phyloP scores from a whole-genome alignment of 805 yeast species.

The Cyberlindnera japonica region DNA sequence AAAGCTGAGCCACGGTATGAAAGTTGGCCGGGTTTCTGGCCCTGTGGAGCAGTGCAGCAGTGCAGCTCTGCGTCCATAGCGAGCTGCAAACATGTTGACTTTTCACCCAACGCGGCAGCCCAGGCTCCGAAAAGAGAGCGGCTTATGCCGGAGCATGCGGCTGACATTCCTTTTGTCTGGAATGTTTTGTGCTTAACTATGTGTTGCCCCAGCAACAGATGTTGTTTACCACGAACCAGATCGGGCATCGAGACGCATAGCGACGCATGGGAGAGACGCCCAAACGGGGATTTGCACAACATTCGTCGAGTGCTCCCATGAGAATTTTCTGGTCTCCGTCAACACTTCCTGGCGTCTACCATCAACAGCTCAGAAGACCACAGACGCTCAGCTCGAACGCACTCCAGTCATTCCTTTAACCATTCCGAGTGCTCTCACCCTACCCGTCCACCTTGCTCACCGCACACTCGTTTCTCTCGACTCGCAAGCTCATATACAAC shows the following conservation, averaged over 20 bases:
- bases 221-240: conserved; percentile 12
- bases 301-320: not conserved
- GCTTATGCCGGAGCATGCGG: no score
- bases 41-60: not conserved
- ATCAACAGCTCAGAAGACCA: conserved; percentile 1
- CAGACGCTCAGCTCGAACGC: conserved; percentile 10
- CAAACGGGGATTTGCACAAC: conserved; percentile 4
- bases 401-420: conserved; percentile 32
- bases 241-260: conserved; percentile 4
- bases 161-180: not conserved
- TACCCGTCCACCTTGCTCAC: conserved; percentile 4
- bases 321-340: conserved; percentile 3
- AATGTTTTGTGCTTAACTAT: conserved; percentile 9
- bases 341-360: conserved; percentile 2
- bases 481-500: not conserved
- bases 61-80: not conserved
- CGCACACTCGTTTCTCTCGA: not conserved
- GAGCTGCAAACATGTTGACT: not conserved
- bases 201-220: conserved; percentile 10
- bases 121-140: not conserved
- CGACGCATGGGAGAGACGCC: conserved; percentile 3
- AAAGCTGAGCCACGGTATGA: no score
- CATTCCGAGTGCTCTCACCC: conserved; percentile 29
- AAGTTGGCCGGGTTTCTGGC: not conserved
- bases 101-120: not conserved